Percentiles rank a stretch among this genome's conserved stretches.
Evolutionary conservation across 1,139 yeast genomes (phyloP).

Genomic region (Nakaseomyces kungkrabaensis): DNA sequence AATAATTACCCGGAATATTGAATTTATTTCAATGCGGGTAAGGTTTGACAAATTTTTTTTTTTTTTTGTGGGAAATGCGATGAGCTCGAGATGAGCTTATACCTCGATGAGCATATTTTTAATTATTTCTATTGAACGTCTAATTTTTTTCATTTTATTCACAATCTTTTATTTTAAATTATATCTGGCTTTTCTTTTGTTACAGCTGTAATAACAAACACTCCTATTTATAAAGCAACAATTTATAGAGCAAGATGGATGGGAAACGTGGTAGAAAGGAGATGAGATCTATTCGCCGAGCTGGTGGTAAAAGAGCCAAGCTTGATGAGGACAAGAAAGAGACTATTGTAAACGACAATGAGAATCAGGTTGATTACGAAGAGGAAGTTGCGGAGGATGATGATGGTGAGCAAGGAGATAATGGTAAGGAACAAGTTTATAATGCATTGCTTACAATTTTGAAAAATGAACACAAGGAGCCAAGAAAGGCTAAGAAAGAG

Average conservation of each 20-base stretch:
- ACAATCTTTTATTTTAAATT: too few relatives aligned
- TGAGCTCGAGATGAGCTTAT: not conserved
- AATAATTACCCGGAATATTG: too few relatives aligned
- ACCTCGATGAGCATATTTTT: too few relatives aligned
- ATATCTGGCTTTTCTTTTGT: too few relatives aligned
- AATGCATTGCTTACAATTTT: slow-evolving; percentile 67
- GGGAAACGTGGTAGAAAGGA: slow-evolving; percentile 49
- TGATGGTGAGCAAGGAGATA: slow-evolving; percentile 8
- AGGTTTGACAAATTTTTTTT: not conserved
- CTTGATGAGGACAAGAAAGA: slow-evolving; percentile 9
- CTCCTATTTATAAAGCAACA: too few relatives aligned
- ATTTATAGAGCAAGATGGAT: not conserved
- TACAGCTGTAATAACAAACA: too few relatives aligned
- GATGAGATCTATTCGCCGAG: slow-evolving; percentile 46
- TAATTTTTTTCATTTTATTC: too few relatives aligned
- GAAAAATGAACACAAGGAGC: slow-evolving; percentile 39
- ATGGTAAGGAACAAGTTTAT: slow-evolving; percentile 44
- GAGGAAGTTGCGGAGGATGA: slow-evolving; percentile 2
- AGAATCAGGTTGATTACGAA: slow-evolving; percentile 11
- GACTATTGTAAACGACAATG: slow-evolving; percentile 10
- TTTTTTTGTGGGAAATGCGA: not conserved
- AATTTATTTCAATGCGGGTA: too few relatives aligned
- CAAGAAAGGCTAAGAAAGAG: slow-evolving; percentile 32
- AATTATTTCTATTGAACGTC: not conserved
- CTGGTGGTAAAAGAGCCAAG: slow-evolving; percentile 22